Base-by-base conservation (phyloP, 371 early-diverging fungal species). In the Rhizopus sp. region DNA sequence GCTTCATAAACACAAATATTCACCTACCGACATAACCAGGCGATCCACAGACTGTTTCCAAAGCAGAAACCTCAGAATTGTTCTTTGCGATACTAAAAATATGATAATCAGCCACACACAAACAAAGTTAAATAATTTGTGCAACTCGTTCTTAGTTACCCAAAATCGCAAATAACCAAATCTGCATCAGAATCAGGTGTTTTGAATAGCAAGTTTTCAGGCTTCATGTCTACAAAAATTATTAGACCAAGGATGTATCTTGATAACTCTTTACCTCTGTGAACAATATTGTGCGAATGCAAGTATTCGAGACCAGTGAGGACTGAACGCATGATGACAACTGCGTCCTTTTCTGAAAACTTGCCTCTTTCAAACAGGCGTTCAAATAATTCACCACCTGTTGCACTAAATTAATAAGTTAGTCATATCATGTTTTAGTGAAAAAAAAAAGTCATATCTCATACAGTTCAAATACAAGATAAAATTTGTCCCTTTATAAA, bases 301-400 rank as follows among this genome's bases (percentile, higher is more conserved):
- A 91, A 75, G 57, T 90, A 90, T 38, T 78, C 79, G 3, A 90
- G 57, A 0, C 87, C 91, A 34, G 46, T 50, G 37, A 92, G 60
- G 23, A 88, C 79, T 12, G 83, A 82, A 52, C 75, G 76, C 55
- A 94, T 81, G 13, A 91, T 69, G 9, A 60, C 59, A 8, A 86
- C 83, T 0, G 94, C 94, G 63, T 96, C 95, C 37, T 82, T 81
- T 63, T 96, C 97, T 2, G 93, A 87, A 55, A 93, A 94, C 53
- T 81, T 82, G 4, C 95, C 97, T 32, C 85, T 82, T 35, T 88
- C 85, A 61, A 89, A 80, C 45, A 96, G 88, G 50, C 89, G 84
- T 47, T 94, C 91, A 72, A 96, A 95, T 48, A 96, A 78, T 72
- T 95, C 95, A 34, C 95, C 95, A 37, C 95, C 96, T 42, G 85